Evolutionary conservation across 2,329 filamentous ascomycete genomes (phyloP).

Genomic region (Claviceps africana): DNA sequence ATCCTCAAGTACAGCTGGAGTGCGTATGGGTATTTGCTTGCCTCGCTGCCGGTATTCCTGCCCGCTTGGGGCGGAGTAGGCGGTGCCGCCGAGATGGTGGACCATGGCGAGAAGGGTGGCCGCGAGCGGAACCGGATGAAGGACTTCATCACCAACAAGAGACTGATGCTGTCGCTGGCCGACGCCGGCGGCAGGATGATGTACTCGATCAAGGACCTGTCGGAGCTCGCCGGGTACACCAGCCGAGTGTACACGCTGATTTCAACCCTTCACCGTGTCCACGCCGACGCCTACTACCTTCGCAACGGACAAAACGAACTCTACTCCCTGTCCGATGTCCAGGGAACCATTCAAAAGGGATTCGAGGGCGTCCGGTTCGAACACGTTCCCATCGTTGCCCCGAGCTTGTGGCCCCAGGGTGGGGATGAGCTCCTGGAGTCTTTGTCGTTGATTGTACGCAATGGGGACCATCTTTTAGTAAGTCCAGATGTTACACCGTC

Average conservation of each 20-base stretch:
- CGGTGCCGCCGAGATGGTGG: conserved; percentile 53
- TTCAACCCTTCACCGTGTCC: conserved; percentile 83
- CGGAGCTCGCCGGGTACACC: conserved; percentile 89
- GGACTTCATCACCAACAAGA: conserved; percentile 97
- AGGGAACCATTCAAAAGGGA: conserved; percentile 85
- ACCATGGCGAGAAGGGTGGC: conserved; percentile 33
- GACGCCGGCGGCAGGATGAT: conserved; percentile 97
- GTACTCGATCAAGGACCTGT: conserved; percentile 98
- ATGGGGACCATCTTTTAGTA: conserved; percentile 76
- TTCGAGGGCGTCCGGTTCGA: conserved; percentile 92
- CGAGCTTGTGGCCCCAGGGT: conserved; percentile 72
- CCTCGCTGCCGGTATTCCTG: conserved; percentile 84
- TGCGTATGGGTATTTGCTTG: conserved; percentile 87
- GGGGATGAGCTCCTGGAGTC: conserved; percentile 86
- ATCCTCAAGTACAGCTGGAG: conserved; percentile 98
- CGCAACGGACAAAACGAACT: conserved; percentile 57
- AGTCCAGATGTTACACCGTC: conserved; percentile 10
- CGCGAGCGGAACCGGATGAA: conserved; percentile 84
- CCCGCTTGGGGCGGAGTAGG: conserved; percentile 85
- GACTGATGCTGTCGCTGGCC: conserved; percentile 91
- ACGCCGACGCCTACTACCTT: conserved; percentile 75
- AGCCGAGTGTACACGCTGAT: conserved; percentile 92
- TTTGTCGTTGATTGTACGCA: conserved; percentile 75
- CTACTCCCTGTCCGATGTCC: conserved; percentile 79
- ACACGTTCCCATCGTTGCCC: conserved; percentile 84